These are phyloP conservation scores for Pichia exigua DNA, from an alignment of 805 yeast species.

Conservation along the genomic window DNA sequence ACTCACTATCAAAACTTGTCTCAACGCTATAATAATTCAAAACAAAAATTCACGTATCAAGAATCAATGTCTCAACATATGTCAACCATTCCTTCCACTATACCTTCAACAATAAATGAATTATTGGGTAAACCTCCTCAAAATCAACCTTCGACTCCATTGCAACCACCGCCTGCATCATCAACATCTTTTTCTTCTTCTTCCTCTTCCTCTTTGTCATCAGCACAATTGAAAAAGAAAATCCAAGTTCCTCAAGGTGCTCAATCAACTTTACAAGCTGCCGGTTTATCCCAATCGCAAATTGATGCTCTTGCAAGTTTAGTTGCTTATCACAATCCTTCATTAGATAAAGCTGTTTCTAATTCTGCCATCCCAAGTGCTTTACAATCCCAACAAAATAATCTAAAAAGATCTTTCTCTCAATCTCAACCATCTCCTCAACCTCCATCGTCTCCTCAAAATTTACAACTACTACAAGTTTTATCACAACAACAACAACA, in stretches of 20 bases:
- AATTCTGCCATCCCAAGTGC: neutral
- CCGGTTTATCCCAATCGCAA: conserved; percentile 61
- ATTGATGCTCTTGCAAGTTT: conserved; percentile 67
- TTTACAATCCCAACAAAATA: neutral
- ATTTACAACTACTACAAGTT: neutral
- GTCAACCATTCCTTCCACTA: conserved; percentile 10
- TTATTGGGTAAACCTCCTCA: conserved; percentile 1
- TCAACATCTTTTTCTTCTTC: neutral
- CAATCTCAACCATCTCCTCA: neutral
- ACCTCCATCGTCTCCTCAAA: neutral
- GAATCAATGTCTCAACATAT: conserved; percentile 10
- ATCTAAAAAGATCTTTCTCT: neutral
- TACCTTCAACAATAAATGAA: conserved; percentile 29
- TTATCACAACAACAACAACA: conserved; percentile 2
- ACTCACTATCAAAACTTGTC: conserved; percentile 12
- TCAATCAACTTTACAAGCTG: conserved; percentile 49
- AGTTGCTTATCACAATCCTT: conserved; percentile 53
- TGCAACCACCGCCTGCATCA: neutral
- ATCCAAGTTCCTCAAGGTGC: conserved; percentile 72
- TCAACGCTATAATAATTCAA: conserved; percentile 12
- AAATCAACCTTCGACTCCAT: neutral
- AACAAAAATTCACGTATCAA: conserved; percentile 12
- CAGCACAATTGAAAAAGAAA: conserved; percentile 13
- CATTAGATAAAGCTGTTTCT: neutral
- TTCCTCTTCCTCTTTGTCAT: neutral